Conservation (phyloP, 1,139 yeast species). For the Suzukiozyma palmioleophila region DNA sequence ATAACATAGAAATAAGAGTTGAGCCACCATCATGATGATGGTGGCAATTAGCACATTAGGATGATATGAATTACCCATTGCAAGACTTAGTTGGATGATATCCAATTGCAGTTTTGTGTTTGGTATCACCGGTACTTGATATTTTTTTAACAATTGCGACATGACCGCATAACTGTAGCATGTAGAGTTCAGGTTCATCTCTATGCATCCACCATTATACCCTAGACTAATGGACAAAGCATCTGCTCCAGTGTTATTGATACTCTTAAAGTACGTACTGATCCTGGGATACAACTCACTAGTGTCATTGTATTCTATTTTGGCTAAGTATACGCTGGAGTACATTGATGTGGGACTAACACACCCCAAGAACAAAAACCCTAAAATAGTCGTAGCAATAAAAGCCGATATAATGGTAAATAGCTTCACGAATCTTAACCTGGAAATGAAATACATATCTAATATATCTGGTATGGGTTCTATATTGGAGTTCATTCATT, state of each 20-base stretch:
- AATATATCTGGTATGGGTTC: no score
- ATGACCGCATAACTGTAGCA: slow-evolving; percentile 31
- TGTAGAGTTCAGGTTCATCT: slow-evolving; percentile 18
- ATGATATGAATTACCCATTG: slow-evolving; percentile 45
- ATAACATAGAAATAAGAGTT: slow-evolving; percentile 41
- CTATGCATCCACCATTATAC: slow-evolving; percentile 48
- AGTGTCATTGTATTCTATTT: slow-evolving; percentile 40
- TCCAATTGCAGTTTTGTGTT: slow-evolving; percentile 22
- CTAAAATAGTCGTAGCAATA: slow-evolving; percentile 37
- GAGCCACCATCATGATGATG: slow-evolving; percentile 38
- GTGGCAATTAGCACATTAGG: slow-evolving; percentile 52
- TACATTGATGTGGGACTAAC: slow-evolving; percentile 35
- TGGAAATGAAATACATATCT: neutral
- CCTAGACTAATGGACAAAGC: slow-evolving; percentile 43
- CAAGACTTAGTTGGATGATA: slow-evolving; percentile 35
- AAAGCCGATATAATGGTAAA: slow-evolving; percentile 11
- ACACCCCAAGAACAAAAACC: slow-evolving; percentile 53
- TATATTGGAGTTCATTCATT: no score
- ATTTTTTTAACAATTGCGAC: slow-evolving; percentile 12
- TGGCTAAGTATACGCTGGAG: slow-evolving; percentile 42
- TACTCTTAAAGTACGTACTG: neutral
- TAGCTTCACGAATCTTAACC: neutral
- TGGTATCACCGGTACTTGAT: slow-evolving; percentile 6
- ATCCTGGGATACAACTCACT: slow-evolving; percentile 28
- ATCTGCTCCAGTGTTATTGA: slow-evolving; percentile 13